A percentile compares a stretch with the other conserved stretches of the same genome.
phyloP scores from a whole-genome alignment of 2,329 filamentous ascomycete genomes.

The Cercospora canescens region DNA sequence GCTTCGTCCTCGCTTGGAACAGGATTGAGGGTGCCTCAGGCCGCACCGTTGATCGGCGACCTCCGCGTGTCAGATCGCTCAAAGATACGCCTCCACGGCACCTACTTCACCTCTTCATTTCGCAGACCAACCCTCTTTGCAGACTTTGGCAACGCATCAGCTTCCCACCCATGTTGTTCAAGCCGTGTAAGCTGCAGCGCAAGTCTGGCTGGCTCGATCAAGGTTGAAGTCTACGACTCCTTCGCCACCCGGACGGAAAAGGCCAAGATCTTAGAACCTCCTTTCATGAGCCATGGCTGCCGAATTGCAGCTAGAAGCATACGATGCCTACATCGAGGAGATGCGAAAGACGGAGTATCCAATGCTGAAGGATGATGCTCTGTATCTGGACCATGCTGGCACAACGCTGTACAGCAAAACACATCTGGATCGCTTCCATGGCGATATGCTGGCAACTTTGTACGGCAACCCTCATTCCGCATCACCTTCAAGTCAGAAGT shows the following conservation, averaged over 20 bases:
- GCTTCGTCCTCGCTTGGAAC: too few species aligned
- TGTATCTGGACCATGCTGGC: conserved; percentile 92
- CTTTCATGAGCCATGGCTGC: conserved; percentile 10
- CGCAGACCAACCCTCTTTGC: not conserved
- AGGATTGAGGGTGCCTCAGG: too few species aligned
- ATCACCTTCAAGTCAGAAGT: conserved; percentile 73
- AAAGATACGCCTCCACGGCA: not conserved
- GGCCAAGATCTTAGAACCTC: not conserved
- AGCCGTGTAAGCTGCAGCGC: conserved; percentile 4
- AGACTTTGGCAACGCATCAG: not conserved
- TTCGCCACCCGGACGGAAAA: not conserved
- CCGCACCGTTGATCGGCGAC: not conserved
- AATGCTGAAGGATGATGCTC: conserved; percentile 30
- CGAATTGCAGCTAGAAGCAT: conserved; percentile 19
- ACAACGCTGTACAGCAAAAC: conserved; percentile 70
- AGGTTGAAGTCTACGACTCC: not conserved
- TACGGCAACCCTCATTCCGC: conserved; percentile 94
- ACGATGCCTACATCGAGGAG: conserved; percentile 47
- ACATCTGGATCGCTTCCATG: conserved; percentile 74
- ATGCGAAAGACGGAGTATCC: conserved; percentile 53
- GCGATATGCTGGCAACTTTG: conserved; percentile 74
- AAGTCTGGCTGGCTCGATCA: conserved; percentile 12
- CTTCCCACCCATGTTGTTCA: conserved; percentile 1
- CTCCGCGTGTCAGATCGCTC: not conserved
- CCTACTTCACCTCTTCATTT: not conserved